Percentiles rank a stretch among this genome's conserved stretches.
phyloP scores from a whole-genome alignment of 306 rosid genomes.

The Trifolium subterraneum region DNA sequence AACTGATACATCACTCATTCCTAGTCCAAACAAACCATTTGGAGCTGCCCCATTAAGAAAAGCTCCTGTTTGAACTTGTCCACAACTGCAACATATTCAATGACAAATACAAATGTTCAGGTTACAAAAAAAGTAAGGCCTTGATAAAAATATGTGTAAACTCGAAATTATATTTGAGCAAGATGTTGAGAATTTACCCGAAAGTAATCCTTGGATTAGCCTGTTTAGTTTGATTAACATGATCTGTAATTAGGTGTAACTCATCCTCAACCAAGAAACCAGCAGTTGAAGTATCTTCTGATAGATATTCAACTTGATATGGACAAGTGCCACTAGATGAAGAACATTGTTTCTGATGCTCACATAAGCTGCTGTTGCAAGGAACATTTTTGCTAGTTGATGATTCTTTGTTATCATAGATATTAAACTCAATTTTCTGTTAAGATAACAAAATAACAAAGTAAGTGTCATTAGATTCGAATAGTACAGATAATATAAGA shows the following conservation, averaged over 20 bases:
- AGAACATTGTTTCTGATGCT: conserved; percentile 52
- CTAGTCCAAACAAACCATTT: conserved; percentile 88
- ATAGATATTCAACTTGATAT: conserved; percentile 61
- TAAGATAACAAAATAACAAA: conserved; percentile 32
- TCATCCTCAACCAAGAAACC: conserved; percentile 86
- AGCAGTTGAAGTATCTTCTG: conserved; percentile 67
- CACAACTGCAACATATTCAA: conserved; percentile 72
- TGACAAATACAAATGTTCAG: not conserved
- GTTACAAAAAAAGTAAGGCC: not conserved
- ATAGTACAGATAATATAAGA: too few species aligned
- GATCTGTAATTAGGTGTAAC: conserved; percentile 67
- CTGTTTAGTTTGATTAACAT: conserved; percentile 44
- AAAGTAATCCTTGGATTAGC: conserved; percentile 60
- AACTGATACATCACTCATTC: conserved; percentile 66
- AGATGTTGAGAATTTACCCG: conserved; percentile 60
- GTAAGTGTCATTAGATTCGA: conserved; percentile 43
- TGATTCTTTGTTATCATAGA: conserved; percentile 68
- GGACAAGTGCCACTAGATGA: conserved; percentile 55
- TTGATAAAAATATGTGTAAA: too few species aligned
- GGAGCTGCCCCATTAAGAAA: conserved; percentile 80
- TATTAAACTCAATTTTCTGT: conserved; percentile 55
- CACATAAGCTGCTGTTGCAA: conserved; percentile 74
- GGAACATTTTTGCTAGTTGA: conserved; percentile 64
- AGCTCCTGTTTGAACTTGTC: conserved; percentile 77
- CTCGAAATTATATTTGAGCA: conserved; percentile 3